phyloP scores from a whole-genome alignment of 2,329 filamentous ascomycete species.

The Lecanicillium sp. region DNA sequence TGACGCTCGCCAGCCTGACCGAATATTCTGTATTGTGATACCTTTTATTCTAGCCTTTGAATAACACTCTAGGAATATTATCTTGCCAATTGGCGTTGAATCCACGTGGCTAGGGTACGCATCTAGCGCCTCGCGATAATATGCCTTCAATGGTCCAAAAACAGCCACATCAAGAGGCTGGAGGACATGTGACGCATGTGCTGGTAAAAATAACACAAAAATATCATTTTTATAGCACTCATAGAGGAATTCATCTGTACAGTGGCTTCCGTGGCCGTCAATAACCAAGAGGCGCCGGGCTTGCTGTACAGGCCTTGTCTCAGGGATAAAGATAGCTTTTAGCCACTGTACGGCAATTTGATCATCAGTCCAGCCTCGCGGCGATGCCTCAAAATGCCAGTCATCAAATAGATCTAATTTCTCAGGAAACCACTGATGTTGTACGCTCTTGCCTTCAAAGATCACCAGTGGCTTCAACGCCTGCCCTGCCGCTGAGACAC shows the following conservation, averaged over 20 bases:
- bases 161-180: conserved; percentile 3
- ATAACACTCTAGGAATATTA: background rate
- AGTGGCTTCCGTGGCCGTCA: conserved; percentile 7
- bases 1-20: background rate
- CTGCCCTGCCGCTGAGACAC: conserved; percentile 9
- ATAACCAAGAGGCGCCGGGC: conserved; percentile 2
- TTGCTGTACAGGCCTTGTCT: background rate
- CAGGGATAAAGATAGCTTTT: conserved; percentile 2
- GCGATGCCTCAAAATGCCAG: conserved; percentile 12
- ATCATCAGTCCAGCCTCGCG: conserved; percentile 16
- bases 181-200: conserved; percentile 4
- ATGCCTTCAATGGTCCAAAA: conserved; percentile 2
- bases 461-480: conserved; percentile 12
- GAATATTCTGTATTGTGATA: background rate
- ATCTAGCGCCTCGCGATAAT: background rate
- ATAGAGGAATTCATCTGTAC: conserved; percentile 7
- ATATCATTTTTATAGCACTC: background rate
- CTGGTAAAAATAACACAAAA: conserved; percentile 3
- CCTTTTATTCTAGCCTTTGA: background rate
- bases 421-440: conserved; percentile 12
- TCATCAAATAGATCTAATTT: conserved; percentile 6
- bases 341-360: conserved; percentile 10
- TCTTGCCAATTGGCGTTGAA: background rate
- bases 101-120: background rate
- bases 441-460: conserved; percentile 13